A percentile compares a stretch with the other conserved stretches of the same genome.
Evolutionary conservation across 371 early-diverging fungal species (phyloP).

Genomic region (Mucor saturninus): DNA sequence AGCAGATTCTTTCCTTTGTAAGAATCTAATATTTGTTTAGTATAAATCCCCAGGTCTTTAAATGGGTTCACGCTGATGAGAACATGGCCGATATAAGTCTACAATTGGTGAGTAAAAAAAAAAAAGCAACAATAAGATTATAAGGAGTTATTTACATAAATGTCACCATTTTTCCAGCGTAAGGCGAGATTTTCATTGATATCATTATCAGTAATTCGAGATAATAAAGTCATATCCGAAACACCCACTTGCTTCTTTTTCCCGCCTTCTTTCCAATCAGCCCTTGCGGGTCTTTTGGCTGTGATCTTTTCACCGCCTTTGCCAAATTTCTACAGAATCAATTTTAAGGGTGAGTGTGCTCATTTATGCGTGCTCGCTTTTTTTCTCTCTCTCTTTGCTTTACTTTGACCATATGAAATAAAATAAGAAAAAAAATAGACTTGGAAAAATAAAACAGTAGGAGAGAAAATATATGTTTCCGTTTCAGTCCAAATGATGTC

Average conservation of each 20-base stretch:
- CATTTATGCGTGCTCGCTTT: no score
- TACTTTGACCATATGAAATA: no score
- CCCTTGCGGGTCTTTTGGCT: slow-evolving; percentile 66
- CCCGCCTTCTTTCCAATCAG: slow-evolving; percentile 83
- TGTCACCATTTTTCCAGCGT: slow-evolving; percentile 82
- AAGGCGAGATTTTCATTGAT: slow-evolving; percentile 78
- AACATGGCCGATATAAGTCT: slow-evolving; percentile 91
- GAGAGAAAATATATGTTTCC: no score
- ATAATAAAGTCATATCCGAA: slow-evolving; percentile 86
- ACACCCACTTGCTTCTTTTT: slow-evolving; percentile 88
- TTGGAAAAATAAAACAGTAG: no score
- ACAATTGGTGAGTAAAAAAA: slow-evolving; percentile 6
- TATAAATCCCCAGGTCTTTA: slow-evolving; percentile 83
- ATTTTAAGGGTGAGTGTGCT: no score
- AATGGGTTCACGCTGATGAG: slow-evolving; percentile 90
- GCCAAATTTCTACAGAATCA: not conserved
- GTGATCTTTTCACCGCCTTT: slow-evolving; percentile 50
- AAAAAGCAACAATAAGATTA: not conserved
- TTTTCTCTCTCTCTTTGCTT: no score
- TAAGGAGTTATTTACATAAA: slow-evolving; percentile 66
- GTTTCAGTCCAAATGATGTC: no score
- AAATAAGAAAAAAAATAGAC: no score
- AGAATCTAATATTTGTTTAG: slow-evolving; percentile 69
- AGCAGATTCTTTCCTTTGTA: slow-evolving; percentile 85
- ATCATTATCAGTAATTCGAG: slow-evolving; percentile 84